Base-by-base conservation (phyloP, 768 basidiomycete genomes). In the Lentinula edodes region DNA sequence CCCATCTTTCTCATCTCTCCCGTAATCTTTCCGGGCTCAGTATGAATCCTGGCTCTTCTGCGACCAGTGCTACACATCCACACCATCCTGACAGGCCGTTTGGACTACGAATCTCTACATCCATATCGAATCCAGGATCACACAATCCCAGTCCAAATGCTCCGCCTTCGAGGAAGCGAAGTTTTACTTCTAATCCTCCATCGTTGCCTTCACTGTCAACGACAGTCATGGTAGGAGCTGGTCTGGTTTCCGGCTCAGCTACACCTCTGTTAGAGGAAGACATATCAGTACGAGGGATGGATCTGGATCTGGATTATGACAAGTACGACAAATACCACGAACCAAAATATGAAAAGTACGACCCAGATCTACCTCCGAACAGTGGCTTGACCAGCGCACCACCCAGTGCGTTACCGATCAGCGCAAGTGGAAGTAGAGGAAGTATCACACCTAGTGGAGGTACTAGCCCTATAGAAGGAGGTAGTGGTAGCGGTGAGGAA, bases 381-480 rank as follows among this genome's bases (percentile, higher is more conserved):
- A 50, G 45, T 20, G 45, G 46, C 6, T 59, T 52, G 45, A 59
- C 58, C 20, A 50, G 45, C 12, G 45, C 45, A n/a, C 46, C 46
- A 16, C 58, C 43, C 16, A 50, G 46, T 39, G 55, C 55, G 5
- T 42, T 56, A 10, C 55, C 55, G 10, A 52, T 53, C 10, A 51
- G 50, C 60, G 50, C 20, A 9, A 42, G 43, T n/a, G 48, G 41
- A 16, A 39, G 58, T 36, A 39, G 50, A 52, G 59, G 50, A 39
- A 55, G 54, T 61, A 48, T 48, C 23, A 54, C 52, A 18, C 42
- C 61, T 23, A 38, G 42, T 34, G 61, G 61, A n/a, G 61, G 61
- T n/a, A 41, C 50, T 13, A 61, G 61, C 34, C 61, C 61, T 34
- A 51, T 61, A 42, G 61, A 61, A 12, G 61, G 61, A 8, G 50